Evolutionary conservation across 371 early-diverging fungal species (phyloP), one percentile per base, ranked within the genome.

Genomic region (Mucor circinelloides): DNA sequence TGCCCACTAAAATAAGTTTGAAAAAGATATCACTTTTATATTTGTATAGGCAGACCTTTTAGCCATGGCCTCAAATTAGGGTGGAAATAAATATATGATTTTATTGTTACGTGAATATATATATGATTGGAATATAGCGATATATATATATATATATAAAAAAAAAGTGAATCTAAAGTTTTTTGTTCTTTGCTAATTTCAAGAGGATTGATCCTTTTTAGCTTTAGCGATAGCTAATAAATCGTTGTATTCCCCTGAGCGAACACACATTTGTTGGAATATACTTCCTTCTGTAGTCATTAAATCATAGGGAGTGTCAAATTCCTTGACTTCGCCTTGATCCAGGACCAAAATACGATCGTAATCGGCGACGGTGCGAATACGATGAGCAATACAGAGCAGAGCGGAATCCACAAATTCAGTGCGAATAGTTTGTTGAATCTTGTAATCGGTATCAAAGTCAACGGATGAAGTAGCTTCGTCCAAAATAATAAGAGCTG

Each of bases 291-390:
- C 75, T 13, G 69, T 70, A 9, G 70, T 75, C 67, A 93, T 83
- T 64, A 93, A 77, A 9, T 62, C 72, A 63, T 74, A 77, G 0
- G 91, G 92, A 1, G 87, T 83, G 64, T 87, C 92, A 70, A 85
- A 90, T 76, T 97, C 96, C 7, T 89, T 90, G 3, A 95, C 77
- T 27, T 70, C 57, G 6, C 97, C 96, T 38, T 89, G 89, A 68
- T 94, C 93, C 64, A 96, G 76, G 2, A 95, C 95, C 38, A 96
- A 68, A n/a, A 97, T 90, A 46, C 83, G 82, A 76, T 95, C 95
- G 65, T 93, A 97, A 71, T 96, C 95, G 64, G 95, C 91, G 23
- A 97, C 87, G 0, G 95, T 94, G 60, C 89, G 82, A 69, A 94
- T 84, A 13, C 93, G 89, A 69, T 94, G 93, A 6, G 94, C 93